phyloP scores from a whole-genome alignment of 768 basidiomycete genomes.

The Rhizopogon rudus region DNA sequence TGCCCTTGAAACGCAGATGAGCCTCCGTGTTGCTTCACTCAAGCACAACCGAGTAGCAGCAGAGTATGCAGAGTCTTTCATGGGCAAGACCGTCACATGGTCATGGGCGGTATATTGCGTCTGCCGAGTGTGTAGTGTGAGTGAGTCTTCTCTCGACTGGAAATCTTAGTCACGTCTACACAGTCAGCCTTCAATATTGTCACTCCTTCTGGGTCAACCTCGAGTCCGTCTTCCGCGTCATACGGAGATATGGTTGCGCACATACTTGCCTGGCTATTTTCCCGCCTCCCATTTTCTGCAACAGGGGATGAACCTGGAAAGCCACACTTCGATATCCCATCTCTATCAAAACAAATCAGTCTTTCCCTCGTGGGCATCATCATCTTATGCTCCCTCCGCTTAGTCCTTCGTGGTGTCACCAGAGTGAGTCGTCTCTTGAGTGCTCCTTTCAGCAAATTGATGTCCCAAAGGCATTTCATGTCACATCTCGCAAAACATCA shows the following conservation, averaged over 20 bases:
- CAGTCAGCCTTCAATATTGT: constrained; percentile 31
- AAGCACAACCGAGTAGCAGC: constrained; percentile 44
- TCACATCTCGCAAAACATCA: constrained; percentile 64
- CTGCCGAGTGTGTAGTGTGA: constrained; percentile 55
- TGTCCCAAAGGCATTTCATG: constrained; percentile 45
- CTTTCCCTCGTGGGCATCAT: constrained; percentile 71
- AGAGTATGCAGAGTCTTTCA: constrained; percentile 48
- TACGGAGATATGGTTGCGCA: constrained; percentile 41
- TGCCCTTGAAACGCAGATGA: constrained; percentile 66
- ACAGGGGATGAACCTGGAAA: constrained; percentile 14
- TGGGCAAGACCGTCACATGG: constrained; percentile 46
- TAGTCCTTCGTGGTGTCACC: constrained; percentile 65
- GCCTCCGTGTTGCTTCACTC: constrained; percentile 46
- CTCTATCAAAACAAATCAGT: constrained; percentile 53
- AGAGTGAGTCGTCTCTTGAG: constrained; percentile 33
- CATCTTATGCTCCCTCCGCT: constrained; percentile 66
- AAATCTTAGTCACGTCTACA: constrained; percentile 9
- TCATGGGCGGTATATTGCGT: constrained; percentile 67
- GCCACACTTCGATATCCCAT: constrained; percentile 28
- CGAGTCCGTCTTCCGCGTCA: constrained; percentile 35
- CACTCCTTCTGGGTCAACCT: constrained; percentile 21
- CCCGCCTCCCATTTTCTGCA: constrained; percentile 27
- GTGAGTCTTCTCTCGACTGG: constrained; percentile 17
- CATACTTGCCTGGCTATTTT: constrained; percentile 34
- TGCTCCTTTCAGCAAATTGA: background rate